These are phyloP conservation scores for Claviceps africana DNA, from an alignment of 2,329 filamentous ascomycete species.

Conservation along the genomic window DNA sequence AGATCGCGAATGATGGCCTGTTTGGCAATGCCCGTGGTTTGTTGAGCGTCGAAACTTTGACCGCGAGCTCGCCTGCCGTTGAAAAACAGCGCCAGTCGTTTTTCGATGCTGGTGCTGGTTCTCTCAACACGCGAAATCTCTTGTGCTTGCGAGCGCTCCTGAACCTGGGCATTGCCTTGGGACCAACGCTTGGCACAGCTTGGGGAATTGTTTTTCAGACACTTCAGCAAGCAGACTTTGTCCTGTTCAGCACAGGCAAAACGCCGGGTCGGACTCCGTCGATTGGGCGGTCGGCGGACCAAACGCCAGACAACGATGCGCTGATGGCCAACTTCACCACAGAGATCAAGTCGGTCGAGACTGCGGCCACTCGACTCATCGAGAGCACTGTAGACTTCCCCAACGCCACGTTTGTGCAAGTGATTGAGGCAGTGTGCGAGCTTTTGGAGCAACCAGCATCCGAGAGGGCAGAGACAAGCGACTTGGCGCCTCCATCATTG, in stretches of 20 bases:
- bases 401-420: constrained; percentile 62
- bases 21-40: constrained; percentile 59
- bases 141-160: constrained; percentile 79
- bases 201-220: constrained; percentile 91
- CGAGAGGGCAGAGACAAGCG: constrained; percentile 10
- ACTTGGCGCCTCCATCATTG: constrained; percentile 7
- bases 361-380: constrained; percentile 70
- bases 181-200: constrained; percentile 68
- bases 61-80: constrained; percentile 36
- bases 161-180: constrained; percentile 90
- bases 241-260: constrained; percentile 54
- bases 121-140: constrained; percentile 76
- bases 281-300: constrained; percentile 30
- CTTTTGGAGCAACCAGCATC: constrained; percentile 39
- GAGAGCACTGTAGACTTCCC: constrained; percentile 90
- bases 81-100: constrained; percentile 49
- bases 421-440: constrained; percentile 61
- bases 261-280: constrained; percentile 37
- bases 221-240: constrained; percentile 80
- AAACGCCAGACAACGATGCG: constrained; percentile 31
- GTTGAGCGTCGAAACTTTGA: constrained; percentile 59
- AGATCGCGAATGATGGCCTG: constrained; percentile 36
- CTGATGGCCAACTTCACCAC: constrained; percentile 55
- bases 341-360: constrained; percentile 80
- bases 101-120: constrained; percentile 36